A percentile compares a stretch with the other conserved stretches of the same genome.
Conservation (phyloP, 148 eudicot species). For the Dysphania ambrosioides region DNA sequence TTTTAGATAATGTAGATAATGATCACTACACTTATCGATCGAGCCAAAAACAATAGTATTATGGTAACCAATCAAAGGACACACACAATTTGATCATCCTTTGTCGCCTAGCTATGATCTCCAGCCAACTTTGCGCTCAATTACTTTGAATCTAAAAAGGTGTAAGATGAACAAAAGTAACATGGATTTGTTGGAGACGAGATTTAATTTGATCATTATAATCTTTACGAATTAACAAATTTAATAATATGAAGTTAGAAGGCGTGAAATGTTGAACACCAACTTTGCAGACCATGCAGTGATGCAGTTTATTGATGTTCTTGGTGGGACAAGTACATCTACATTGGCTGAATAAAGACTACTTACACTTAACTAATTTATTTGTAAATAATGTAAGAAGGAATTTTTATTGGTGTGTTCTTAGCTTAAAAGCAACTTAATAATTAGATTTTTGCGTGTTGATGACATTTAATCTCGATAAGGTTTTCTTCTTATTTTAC, state of each 20-base stretch:
- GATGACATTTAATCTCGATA: background rate
- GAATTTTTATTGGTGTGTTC: background rate
- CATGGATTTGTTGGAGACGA: background rate
- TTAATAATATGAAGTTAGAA: background rate
- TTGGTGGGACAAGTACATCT: constrained; percentile 27
- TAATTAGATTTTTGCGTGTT: background rate
- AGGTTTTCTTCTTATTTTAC: no score
- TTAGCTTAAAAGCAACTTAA: constrained; percentile 17
- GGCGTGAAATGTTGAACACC: constrained; percentile 14
- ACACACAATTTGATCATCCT: background rate
- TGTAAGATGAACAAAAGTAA: background rate
- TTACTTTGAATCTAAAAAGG: background rate
- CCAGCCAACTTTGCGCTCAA: background rate
- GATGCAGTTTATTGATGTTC: background rate
- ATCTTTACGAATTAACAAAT: background rate
- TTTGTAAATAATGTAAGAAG: background rate
- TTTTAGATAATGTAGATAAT: background rate
- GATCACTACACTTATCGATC: background rate
- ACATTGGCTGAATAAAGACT: constrained; percentile 7
- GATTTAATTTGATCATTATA: background rate
- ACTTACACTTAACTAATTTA: constrained; percentile 4
- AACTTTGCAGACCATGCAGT: constrained; percentile 3
- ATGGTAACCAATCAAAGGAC: background rate
- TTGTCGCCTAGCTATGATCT: background rate
- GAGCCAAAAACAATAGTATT: background rate